phyloP scores from a whole-genome alignment of 208 protist species.

The Blechomonas ayalai region DNA sequence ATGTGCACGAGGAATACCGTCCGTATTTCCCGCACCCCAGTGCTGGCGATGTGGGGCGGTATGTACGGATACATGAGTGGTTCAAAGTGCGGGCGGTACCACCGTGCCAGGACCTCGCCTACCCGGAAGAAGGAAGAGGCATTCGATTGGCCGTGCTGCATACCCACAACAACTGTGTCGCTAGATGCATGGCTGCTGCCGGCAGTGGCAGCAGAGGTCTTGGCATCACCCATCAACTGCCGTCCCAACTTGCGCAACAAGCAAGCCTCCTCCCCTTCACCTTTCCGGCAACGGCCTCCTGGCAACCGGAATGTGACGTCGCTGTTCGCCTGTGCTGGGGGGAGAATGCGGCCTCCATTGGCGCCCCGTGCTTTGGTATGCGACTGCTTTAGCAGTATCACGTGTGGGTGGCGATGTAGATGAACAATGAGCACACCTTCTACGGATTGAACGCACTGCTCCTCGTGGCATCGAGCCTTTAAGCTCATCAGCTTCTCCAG shows the following conservation, averaged over 20 bases:
- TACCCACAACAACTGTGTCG: background rate
- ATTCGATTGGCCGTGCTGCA: conserved; percentile 3
- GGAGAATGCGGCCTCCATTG: conserved; percentile 14
- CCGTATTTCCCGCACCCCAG: conserved; percentile 72
- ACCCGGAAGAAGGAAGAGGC: conserved; percentile 52
- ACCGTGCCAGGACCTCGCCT: conserved; percentile 67
- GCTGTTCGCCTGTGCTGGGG: conserved; percentile 24
- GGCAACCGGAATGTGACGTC: conserved; percentile 58
- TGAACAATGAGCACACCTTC: conserved; percentile 90
- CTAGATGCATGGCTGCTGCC: conserved; percentile 6
- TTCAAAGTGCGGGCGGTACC: conserved; percentile 82
- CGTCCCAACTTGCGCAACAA: conserved; percentile 72
- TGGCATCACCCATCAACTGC: conserved; percentile 59
- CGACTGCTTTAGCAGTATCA: conserved; percentile 76
- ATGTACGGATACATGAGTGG: conserved; percentile 91
- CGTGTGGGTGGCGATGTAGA: conserved; percentile 89
- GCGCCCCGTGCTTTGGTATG: conserved; percentile 3
- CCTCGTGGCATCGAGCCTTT: conserved; percentile 77
- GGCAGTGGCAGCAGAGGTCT: conserved; percentile 45
- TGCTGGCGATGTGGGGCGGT: conserved; percentile 75
- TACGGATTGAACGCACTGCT: conserved; percentile 76
- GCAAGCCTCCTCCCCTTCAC: conserved; percentile 59
- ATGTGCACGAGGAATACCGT: conserved; percentile 83
- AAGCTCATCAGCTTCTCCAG: conserved; percentile 79
- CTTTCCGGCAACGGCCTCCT: conserved; percentile 63